Conservation (phyloP, 192 early-diverging fungal species). For the Coemansia sp. region DNA sequence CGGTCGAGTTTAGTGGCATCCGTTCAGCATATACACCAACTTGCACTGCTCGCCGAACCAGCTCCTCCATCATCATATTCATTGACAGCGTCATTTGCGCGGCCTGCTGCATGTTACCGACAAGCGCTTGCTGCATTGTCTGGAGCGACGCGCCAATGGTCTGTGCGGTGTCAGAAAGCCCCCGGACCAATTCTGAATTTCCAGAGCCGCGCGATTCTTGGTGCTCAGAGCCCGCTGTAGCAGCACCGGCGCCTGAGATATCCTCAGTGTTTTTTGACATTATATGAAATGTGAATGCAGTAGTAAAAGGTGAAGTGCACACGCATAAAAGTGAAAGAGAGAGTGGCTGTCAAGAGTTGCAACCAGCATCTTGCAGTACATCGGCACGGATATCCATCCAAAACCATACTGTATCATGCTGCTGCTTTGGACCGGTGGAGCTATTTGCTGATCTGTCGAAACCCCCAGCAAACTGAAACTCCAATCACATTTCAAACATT, state of each 20-base stretch:
- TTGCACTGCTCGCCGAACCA: constrained; percentile 34
- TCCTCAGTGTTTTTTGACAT: too few species aligned
- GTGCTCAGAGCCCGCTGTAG: neutral
- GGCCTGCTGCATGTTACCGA: constrained; percentile 46
- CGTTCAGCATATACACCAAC: constrained; percentile 22
- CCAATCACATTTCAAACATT: neutral
- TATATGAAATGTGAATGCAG: too few species aligned
- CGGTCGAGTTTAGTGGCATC: neutral
- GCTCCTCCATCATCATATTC: constrained; percentile 51
- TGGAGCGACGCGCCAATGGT: constrained; percentile 36
- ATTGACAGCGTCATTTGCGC: constrained; percentile 44
- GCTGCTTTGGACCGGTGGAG: too few species aligned
- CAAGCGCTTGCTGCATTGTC: constrained; percentile 32
- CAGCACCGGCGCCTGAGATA: too few species aligned
- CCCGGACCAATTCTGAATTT: neutral
- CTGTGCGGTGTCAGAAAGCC: constrained; percentile 28
- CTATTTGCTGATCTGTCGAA: neutral
- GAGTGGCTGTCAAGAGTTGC: too few species aligned
- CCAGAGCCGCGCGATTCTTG: neutral
- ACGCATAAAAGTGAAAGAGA: too few species aligned
- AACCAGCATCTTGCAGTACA: too few species aligned
- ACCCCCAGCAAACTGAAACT: too few species aligned
- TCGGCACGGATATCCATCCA: too few species aligned
- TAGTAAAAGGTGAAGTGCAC: too few species aligned
- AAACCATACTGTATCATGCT: too few species aligned